Evolutionary conservation across 2,329 filamentous ascomycete species (phyloP), one percentile per base, ranked within the genome.

Genomic region (Alternaria triticina): DNA sequence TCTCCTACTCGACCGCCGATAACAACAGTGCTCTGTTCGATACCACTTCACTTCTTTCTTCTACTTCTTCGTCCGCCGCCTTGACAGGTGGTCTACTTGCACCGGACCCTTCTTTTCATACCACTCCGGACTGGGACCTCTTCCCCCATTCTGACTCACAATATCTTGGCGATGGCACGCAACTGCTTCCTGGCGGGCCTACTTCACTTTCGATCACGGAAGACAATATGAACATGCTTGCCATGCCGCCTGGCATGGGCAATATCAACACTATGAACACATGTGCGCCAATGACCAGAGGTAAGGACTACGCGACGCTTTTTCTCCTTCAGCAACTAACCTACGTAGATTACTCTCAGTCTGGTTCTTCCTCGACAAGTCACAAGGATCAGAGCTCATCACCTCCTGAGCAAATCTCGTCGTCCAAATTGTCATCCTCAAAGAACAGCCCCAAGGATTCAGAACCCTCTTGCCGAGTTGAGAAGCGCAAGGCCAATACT

Each of bases 401-500:
- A 28, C 73, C 74, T 46, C 70, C 75, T 46, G 74, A 74, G 59
- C 68, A 65, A 22, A 68, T 66, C 59, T 67, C 65, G 33, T 65
- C 70, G 23, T 68, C 66, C 50, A 74, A 69, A 71, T 69, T 70
- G 66, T 64, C 65, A 28, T 72, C 57, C 8, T 61, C 70, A 23
- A 75, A 75, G 64, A 67, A 54, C 59, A 70, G 61, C 46, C 63
- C 69, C 17, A 62, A 68, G n/a, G 64, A 64, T 8, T 60, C 65
- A 50, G 79, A 70, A 17, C 56, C 67, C 64, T 71, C 67, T 63
- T 73, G 73, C 27, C 72, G 73, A 33, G 60, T 80, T 51, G 77
- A 79, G 62, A 91, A 91, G 77, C 88, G 90, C 27, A 86, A 87
- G 65, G 86, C 87, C 65, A 92, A 92, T 77, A 92, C 89, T 13